Evolutionary conservation across 1,284 basidiomycete species (phyloP).

Genomic region (Agaricales sp.): DNA sequence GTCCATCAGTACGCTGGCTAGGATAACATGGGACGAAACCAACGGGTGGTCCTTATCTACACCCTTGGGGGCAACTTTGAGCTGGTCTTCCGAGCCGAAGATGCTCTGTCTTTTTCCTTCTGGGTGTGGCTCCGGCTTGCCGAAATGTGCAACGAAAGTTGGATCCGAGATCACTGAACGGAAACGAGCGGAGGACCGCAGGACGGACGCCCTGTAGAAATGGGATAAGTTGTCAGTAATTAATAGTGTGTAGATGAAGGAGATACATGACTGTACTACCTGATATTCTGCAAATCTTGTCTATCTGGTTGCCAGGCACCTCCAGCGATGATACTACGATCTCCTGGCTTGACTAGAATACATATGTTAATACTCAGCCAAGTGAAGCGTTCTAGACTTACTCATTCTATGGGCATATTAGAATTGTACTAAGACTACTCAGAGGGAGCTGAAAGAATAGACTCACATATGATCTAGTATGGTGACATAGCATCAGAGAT

Average conservation of each 20-base stretch:
- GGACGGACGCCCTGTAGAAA: slow-evolving; percentile 47
- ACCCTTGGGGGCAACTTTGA: slow-evolving; percentile 84
- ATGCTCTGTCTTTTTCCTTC: slow-evolving; percentile 61
- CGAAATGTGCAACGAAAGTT: slow-evolving; percentile 66
- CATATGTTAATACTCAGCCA: background rate
- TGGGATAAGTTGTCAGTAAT: background rate
- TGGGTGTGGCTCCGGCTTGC: slow-evolving; percentile 50
- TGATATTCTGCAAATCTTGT: slow-evolving; percentile 65
- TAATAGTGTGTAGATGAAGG: slow-evolving; percentile 1
- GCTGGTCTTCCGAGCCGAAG: slow-evolving; percentile 72
- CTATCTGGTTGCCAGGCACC: slow-evolving; percentile 81
- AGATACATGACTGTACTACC: slow-evolving; percentile 28
- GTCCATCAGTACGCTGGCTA: background rate
- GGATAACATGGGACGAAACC: slow-evolving; percentile 10
- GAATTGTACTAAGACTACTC: slow-evolving; percentile 2
- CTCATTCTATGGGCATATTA: slow-evolving; percentile 4
- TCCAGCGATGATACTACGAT: slow-evolving; percentile 63
- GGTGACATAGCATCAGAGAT: background rate
- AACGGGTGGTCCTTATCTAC: slow-evolving; percentile 73
- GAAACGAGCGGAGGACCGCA: slow-evolving; percentile 51
- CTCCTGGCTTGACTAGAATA: slow-evolving; percentile 55
- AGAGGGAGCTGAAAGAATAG: background rate
- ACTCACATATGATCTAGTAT: background rate
- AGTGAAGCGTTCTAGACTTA: background rate
- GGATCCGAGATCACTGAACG: slow-evolving; percentile 53